Evolutionary conservation across 495 filamentous ascomycete species (phyloP), one percentile per base, ranked within the genome.

Genomic region (Lepidopterella palustris): DNA sequence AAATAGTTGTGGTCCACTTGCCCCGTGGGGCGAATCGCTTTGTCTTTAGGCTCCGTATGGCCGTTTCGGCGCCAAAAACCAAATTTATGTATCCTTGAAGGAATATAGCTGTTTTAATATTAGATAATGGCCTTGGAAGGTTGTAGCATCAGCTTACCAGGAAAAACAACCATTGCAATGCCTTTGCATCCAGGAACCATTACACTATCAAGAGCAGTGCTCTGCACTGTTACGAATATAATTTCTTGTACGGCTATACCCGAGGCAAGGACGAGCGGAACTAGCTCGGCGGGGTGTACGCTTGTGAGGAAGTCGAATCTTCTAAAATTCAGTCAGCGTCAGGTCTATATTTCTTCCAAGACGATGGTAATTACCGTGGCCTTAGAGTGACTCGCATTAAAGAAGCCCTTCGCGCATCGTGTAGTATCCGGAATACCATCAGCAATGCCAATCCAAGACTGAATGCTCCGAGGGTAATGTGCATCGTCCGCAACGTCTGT

Each of bases 211-310:
- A 69, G 59, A 28, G 64, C 57, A 53, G 61, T 63, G 56, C 58
- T 62, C 63, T 69, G 67, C 48, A 65, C 59, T 51, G 64, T 55
- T 52, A 69, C 58, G 45, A 69, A 67, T 13, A 69, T 48, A 32
- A 65, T 57, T 39, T 67, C 57, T 59, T 69, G 67, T 59, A 69
- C 58, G 32, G 53, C 61, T 24, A 59, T 53, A 59, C 64, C 55
- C 51, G 59, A 62, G 57, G 61, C 60, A 40, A 69, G 61, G 45
- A 64, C 61, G 35, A 69, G 67, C 51, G 64, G 64, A 55, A 69
- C 64, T 20, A 51, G 57, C 59, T 67, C 67, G 28, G 67, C 67
- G 45, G 67, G 58, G 40, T 69, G 64, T 28, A 69, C 52, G 47
- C 48, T 60, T 15, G 53, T 24, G 45, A 69, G 47, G 29, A 54